Base-by-base conservation (phyloP, 805 yeast species). In the Clavispora asparagi region DNA sequence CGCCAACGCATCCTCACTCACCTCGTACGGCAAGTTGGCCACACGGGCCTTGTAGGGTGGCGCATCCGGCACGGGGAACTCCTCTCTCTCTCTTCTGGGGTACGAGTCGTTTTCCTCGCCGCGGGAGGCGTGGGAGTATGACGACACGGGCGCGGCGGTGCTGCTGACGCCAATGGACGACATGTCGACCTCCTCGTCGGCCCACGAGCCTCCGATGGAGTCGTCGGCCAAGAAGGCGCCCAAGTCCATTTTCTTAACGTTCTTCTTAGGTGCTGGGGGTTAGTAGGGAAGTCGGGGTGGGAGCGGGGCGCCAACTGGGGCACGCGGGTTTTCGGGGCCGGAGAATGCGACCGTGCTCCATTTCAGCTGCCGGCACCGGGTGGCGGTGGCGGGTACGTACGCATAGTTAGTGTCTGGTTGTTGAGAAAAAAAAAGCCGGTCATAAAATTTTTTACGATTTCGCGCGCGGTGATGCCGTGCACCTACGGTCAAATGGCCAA, bases 41-140 rank as follows among this genome's bases (percentile, higher is more conserved):
- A 92, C 76, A 64, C 88, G 81, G n/a, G 96, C 97, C 59, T 87
- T 85, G 76, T 68, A 94, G 45, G 99, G 99, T 16, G 97, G 90
- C 43, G 71, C 77, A 58, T 89, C 92, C 40, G 99, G 99, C 50
- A 94, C 76, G 38, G 96, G 96, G 56, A 71, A 85, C 62, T 85
- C 91, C 51, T 72, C 75, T 67, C 87, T 78, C 52, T 78, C 80
- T 53, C 71, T 70, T 54, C 71, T 67, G 60, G 47, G 60, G 52
- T 56, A 63, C 41, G 70, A 57, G 42, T 40, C 29, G 33, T 38
- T 40, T 19, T 41, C 33, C 32, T 33, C 44, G 36, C 30, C 35
- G 30, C 37, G 29, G 27, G 41, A 41, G 47, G 28, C 35, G 30
- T 39, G 29, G 25, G 41, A 41, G 47, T 44, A 50, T 23, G 46